Evolutionary conservation across 495 filamentous ascomycete species (phyloP), one percentile per base, ranked within the genome.

Genomic region (Immersiella caudata): DNA sequence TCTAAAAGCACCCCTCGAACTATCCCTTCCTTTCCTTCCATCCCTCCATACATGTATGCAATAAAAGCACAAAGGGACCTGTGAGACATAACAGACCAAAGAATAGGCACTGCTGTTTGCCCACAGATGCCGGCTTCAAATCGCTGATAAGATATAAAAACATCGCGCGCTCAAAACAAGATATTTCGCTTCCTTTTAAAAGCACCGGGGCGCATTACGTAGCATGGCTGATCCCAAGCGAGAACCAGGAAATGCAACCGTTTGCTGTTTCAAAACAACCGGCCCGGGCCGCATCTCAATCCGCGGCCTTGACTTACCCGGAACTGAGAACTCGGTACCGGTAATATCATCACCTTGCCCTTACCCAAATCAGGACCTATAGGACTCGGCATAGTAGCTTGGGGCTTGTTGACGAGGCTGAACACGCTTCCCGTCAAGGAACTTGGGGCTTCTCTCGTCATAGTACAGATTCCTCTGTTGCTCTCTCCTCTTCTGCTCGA

Each of bases 401-500:
- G 22, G 21, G 2, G 33, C 18, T 21, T 26, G 20, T 16, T 46
- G 70, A 0, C 68, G 73, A 11, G 70, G 67, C 46, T 71, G 64
- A 24, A 79, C 65, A 27, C 81, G 76, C 70, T 70, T 80, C 24
- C 82, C 81, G 57, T 84, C 82, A 9, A 84, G 62, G 54, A 76
- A 84, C 68, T 76, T 73, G 9, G 78, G 79, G 35, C 76, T 80
- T 67, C 73, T 74, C 14, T 67, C 70, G 51, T 80, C 77, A 24
- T 82, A 81, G 36, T 84, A 84, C 7, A 72, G 76, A 56, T 82
- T 80, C 29, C 65, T 67, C 22, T 66, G 46, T 68, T 80, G 75
- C 62, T 79, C 75, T 24, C 71, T 73, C 70, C 75, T 80, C 67
- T 76, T 78, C 40, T 77, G 75, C 63, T 85, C 83, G 55, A 86